Evolutionary conservation across 768 basidiomycete species (phyloP), one percentile per base, ranked within the genome.

Genomic region (Suillus americanus): DNA sequence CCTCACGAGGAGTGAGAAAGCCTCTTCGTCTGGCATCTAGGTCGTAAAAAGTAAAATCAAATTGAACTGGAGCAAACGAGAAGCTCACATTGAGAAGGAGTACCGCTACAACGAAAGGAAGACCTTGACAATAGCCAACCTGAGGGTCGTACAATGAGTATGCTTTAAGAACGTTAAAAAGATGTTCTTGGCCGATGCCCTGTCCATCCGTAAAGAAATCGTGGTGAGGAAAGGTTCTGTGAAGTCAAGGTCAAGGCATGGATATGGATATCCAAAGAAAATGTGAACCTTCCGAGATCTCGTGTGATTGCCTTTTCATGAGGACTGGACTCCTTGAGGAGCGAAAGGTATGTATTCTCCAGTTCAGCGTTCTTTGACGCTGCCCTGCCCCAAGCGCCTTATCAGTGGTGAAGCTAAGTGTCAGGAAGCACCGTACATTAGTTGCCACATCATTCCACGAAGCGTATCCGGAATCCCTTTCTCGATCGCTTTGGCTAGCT

Each of bases 1-100:
- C 61, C 97, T 84, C 35, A 98, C 95, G 12, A 99, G 84, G 13
- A 99, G 86, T 67, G 92, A 97, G 76, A 99, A 99, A 0, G 97
- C 97, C 78, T 99, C 97, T 79, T 99, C 97, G 67, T 99, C 97
- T 28, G 97, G 97, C 97, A 99, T 99, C 97, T 99, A 33, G 28
- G 23, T 63, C 43, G 61, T 57, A 25, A 57, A 25, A 46, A 60
- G 30, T 54, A 18, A 61, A 54, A 38, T 38, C 10, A 18, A 40
- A 28, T 61, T 50, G 50, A 61, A 40, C 40, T 30, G 51, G 46
- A 50, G 33, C 48, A 46, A 46, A 16, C 13, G 18, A 23, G 55
- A 66, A 40, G 71, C 85, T 70, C 79, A 96, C 97, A 73, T 98
- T 97, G 54, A 99, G 81, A 30, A 99, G 78, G 28, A 99, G 78